These are phyloP conservation scores for Hypoxylon lienhwacheense DNA, from an alignment of 495 filamentous ascomycete species.

Conservation along the genomic window DNA sequence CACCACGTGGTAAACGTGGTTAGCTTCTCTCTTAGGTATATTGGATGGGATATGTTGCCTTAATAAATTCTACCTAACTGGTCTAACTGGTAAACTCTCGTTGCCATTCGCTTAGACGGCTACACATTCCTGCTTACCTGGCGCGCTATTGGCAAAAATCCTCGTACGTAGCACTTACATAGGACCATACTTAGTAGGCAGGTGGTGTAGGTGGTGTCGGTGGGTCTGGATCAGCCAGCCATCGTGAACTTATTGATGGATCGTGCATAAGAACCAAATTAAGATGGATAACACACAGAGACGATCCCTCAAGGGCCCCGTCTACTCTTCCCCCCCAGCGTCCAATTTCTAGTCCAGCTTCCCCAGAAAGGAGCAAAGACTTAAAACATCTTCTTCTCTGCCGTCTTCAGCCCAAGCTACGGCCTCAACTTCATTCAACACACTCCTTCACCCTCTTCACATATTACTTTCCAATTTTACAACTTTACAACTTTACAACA, in stretches of 20 bases:
- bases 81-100: constrained; percentile 1
- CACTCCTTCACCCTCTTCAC: too few species aligned
- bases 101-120: constrained; percentile 29
- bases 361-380: constrained; percentile 19
- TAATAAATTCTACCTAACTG: constrained; percentile 31
- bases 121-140: constrained; percentile 28
- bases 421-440: constrained; percentile 5
- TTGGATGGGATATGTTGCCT: constrained; percentile 25
- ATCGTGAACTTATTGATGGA: constrained; percentile 36
- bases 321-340: constrained; percentile 8
- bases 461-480: background rate
- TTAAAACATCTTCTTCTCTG: constrained; percentile 13
- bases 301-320: constrained; percentile 30
- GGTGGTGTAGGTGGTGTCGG: constrained; percentile 36
- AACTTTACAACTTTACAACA: constrained; percentile 16
- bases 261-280: constrained; percentile 37
- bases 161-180: constrained; percentile 29
- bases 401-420: constrained; percentile 11
- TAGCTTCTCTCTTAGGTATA: constrained; percentile 33
- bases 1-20: constrained; percentile 36
- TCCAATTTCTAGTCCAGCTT: constrained; percentile 30
- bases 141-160: constrained; percentile 35
- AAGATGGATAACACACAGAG: constrained; percentile 33
- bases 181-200: constrained; percentile 32
- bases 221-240: constrained; percentile 33